Evolutionary conservation across 352 stramenopile genomes (phyloP), one percentile per base, ranked within the genome.

Genomic region (Globisporangium irregulare): DNA sequence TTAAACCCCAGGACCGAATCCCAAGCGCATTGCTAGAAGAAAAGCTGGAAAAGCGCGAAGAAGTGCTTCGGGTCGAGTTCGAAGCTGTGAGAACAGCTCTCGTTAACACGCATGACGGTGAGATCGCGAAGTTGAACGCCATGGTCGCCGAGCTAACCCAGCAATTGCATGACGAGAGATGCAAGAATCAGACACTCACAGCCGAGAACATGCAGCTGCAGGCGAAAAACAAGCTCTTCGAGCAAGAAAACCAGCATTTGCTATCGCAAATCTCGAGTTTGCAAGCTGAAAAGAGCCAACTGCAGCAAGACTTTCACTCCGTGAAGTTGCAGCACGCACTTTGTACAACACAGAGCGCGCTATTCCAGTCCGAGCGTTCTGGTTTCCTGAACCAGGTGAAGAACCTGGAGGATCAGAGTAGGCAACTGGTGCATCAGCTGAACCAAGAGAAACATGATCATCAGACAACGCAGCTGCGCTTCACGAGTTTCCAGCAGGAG

Each of bases 401-500:
- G 53, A 54, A 60, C 0, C 51, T 80, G 1, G 75, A 77, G 7
- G 71, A 79, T 12, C 77, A 88, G 43, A 70, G 64, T 10, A 67
- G 70, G 6, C 64, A 69, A n/a, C 54, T 82, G 20, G 34, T 62
- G 32, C 48, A 51, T 27, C 67, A 72, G 41, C 68, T 77, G 46
- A 70, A 50, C 0, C 62, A 77, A 0, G 73, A 85, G 50, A 75
- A 79, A 51, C 70, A 76, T 9, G 70, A 60, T 2, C 61, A 72
- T 43, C 74, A 78, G 58, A 61, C 55, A 62, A 78, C 60, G 32
- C 66, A 80, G 69, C 62, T 81, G 1, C 20, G 53, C 15, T 73
- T 79, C 43, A 38, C 71, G 25, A 64, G 73, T 38, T 78, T 75
- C 41, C 69, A 77, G 65, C 64, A 69, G 20, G 73, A 89, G 51